A percentile compares a stretch with the other conserved stretches of the same genome.
These are phyloP conservation scores for Saitoella complicata DNA, from an alignment of 805 yeast species.

Conservation along the genomic window DNA sequence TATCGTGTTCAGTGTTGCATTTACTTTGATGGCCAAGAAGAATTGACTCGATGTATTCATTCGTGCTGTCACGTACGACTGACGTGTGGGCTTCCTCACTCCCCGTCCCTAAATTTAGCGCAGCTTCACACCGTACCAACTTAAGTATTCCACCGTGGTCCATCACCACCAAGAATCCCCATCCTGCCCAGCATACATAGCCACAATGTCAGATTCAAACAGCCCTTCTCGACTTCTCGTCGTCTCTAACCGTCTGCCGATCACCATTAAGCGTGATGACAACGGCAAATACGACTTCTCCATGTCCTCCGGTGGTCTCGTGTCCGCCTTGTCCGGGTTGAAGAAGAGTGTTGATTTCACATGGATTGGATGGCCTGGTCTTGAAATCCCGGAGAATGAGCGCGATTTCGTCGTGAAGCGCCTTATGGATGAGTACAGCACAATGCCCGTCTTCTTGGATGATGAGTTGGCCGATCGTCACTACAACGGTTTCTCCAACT, in stretches of 20 bases:
- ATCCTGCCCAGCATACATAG: slow-evolving; percentile 9
- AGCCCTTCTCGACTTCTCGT: slow-evolving; percentile 29
- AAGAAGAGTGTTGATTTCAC: slow-evolving; percentile 70
- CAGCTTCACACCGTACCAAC: no score
- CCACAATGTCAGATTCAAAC: not conserved
- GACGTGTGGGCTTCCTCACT: no score
- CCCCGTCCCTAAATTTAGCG: no score
- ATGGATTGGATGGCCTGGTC: slow-evolving; percentile 98
- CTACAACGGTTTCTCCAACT: slow-evolving; percentile 89
- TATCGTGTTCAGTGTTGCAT: slow-evolving; percentile 61
- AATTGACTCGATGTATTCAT: no score
- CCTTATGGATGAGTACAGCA: slow-evolving; percentile 59
- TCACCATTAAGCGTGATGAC: slow-evolving; percentile 56
- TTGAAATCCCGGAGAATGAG: slow-evolving; percentile 69
- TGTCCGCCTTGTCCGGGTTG: slow-evolving; percentile 85
- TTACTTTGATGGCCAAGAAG: slow-evolving; percentile 63
- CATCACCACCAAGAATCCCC: no score
- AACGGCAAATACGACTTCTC: slow-evolving; percentile 59
- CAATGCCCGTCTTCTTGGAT: slow-evolving; percentile 74
- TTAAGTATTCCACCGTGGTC: no score
- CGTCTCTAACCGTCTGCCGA: slow-evolving; percentile 89
- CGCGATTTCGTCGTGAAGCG: slow-evolving; percentile 53
- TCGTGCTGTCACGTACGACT: no score
- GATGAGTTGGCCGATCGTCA: slow-evolving; percentile 90
- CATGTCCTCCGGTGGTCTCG: slow-evolving; percentile 96